These are phyloP conservation scores for Dentipellis fragilis DNA, from an alignment of 768 basidiomycete species.

Conservation along the genomic window DNA sequence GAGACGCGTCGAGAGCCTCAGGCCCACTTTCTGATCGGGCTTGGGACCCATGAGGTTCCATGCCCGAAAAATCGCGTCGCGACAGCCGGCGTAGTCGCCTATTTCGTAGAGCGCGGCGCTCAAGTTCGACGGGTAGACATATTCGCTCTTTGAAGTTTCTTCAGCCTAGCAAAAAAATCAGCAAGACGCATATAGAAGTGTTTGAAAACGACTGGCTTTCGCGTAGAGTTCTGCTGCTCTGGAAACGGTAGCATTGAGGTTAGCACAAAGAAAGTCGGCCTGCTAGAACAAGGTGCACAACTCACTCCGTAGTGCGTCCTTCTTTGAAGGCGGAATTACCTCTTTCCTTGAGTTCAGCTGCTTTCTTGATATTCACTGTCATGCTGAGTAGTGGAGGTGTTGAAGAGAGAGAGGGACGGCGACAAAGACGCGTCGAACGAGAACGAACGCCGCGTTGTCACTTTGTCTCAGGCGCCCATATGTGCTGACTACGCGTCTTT, in stretches of 20 bases:
- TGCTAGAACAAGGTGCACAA: not conserved
- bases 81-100: constrained; percentile 9
- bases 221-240: not conserved
- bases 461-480: no score
- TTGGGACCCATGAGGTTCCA: constrained; percentile 5
- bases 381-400: no score
- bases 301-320: not conserved
- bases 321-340: not conserved
- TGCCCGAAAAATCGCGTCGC: constrained; percentile 11
- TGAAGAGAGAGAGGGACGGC: no score
- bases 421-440: no score
- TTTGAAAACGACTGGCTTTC: not conserved
- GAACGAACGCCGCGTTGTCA: no score
- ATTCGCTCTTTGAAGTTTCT: not conserved
- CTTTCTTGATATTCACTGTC: not conserved
- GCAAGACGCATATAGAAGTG: no score
- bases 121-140: constrained; percentile 16
- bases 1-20: constrained; percentile 8
- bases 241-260: no score
- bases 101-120: constrained; percentile 16
- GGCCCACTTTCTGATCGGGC: not conserved
- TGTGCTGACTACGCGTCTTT: no score
- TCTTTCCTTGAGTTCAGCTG: not conserved
- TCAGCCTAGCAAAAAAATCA: not conserved
- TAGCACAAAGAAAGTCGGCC: not conserved